A percentile compares a stretch with the other conserved stretches of the same genome.
These are phyloP conservation scores for Nannizziopsis arthrosporioides DNA, from an alignment of 2,329 filamentous ascomycete species.

Conservation along the genomic window DNA sequence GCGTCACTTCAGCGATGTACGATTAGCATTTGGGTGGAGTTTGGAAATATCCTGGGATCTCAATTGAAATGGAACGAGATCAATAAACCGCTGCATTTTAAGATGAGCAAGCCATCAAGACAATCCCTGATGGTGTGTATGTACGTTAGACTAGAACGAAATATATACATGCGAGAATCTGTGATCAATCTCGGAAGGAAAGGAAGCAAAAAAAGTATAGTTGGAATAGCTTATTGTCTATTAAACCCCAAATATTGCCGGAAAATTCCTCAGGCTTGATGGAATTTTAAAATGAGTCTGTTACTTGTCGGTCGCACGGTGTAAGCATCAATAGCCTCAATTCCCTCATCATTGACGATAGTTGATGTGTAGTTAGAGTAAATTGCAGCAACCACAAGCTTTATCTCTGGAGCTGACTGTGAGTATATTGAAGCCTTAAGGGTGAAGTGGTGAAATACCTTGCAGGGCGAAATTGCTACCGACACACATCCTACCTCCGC, in stretches of 20 bases:
- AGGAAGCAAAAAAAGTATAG: too few relatives aligned
- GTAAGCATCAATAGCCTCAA: slow-evolving; percentile 56
- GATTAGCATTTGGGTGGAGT: slow-evolving; percentile 10
- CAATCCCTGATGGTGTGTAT: too few relatives aligned
- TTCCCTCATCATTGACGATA: slow-evolving; percentile 51
- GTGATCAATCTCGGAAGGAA: not conserved
- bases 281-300: slow-evolving; percentile 48
- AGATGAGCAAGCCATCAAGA: too few relatives aligned
- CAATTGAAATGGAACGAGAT: not conserved
- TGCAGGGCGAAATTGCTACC: slow-evolving; percentile 40
- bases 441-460: slow-evolving; percentile 22
- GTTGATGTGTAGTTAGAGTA: slow-evolving; percentile 55
- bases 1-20: slow-evolving; percentile 1
- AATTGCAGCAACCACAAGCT: slow-evolving; percentile 56
- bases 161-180: not conserved
- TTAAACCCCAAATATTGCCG: not conserved
- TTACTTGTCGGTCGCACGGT: slow-evolving; percentile 48
- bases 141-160: too few relatives aligned
- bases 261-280: slow-evolving; percentile 18
- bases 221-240: not conserved
- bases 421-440: slow-evolving; percentile 2
- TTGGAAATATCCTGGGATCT: not conserved
- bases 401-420: slow-evolving; percentile 48
- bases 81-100: too few relatives aligned
- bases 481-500: slow-evolving; percentile 40